phyloP scores from a whole-genome alignment of 192 early-diverging fungal species.

The Coemansia asiatica region DNA sequence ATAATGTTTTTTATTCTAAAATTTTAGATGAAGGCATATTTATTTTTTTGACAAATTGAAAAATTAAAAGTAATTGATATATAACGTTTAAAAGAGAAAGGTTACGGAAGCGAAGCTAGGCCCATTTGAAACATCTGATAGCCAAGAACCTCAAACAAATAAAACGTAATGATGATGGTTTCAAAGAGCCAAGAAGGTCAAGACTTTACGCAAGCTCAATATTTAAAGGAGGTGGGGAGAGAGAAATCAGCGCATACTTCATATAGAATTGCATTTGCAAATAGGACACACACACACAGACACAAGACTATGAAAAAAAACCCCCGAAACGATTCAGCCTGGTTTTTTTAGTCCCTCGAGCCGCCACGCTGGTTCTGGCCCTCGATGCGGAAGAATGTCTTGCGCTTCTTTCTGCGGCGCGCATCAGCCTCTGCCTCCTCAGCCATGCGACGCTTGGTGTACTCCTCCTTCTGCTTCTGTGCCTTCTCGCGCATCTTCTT shows the following conservation, averaged over 20 bases:
- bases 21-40: too few species aligned
- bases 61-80: too few species aligned
- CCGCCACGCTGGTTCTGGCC: conserved; percentile 44
- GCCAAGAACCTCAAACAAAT: too few species aligned
- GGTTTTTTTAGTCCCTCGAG: conserved; percentile 14
- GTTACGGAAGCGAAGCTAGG: too few species aligned
- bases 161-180: too few species aligned
- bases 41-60: too few species aligned
- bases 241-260: not conserved
- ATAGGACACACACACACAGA: not conserved
- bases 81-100: too few species aligned
- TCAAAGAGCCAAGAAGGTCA: too few species aligned
- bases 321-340: too few species aligned
- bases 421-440: conserved; percentile 53
- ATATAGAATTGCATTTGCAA: not conserved
- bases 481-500: conserved; percentile 65
- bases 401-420: conserved; percentile 69
- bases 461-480: conserved; percentile 57
- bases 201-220: too few species aligned
- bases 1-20: too few species aligned
- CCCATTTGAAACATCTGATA: too few species aligned
- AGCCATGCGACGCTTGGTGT: conserved; percentile 56
- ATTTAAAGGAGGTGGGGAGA: not conserved
- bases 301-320: not conserved
- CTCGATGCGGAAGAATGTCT: conserved; percentile 69